phyloP scores from a whole-genome alignment of 371 early-diverging fungal species.

The Apophysomyces ossiformis region DNA sequence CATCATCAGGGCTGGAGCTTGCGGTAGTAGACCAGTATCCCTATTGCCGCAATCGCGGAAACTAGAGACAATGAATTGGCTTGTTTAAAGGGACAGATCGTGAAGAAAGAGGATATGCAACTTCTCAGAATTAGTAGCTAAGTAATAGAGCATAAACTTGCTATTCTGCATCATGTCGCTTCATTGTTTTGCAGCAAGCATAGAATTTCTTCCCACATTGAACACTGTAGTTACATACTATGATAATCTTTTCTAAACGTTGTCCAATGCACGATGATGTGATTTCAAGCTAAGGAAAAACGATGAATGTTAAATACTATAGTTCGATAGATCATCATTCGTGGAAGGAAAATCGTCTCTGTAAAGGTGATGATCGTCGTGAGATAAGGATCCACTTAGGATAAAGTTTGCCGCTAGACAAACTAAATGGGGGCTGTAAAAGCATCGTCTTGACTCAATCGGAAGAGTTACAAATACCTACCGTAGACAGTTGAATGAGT shows the following conservation, averaged over 20 bases:
- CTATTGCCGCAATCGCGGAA: not conserved
- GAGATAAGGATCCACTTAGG: not conserved
- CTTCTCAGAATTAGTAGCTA: not conserved
- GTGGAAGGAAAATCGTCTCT: no score
- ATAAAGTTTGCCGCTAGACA: conserved; percentile 1
- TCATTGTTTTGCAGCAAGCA: conserved; percentile 5
- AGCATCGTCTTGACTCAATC: not conserved
- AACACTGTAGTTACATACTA: not conserved
- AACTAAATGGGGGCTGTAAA: not conserved
- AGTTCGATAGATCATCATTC: no score
- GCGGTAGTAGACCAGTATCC: not conserved
- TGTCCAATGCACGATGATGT: conserved; percentile 5
- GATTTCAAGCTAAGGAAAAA: not conserved
- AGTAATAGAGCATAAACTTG: not conserved
- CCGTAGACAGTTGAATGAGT: not conserved
- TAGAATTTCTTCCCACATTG: not conserved
- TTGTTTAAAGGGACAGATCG: not conserved
- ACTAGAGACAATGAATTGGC: conserved; percentile 4
- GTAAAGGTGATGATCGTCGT: not conserved
- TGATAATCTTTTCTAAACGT: not conserved
- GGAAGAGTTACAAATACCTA: not conserved
- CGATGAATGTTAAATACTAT: not conserved
- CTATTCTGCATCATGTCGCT: not conserved
- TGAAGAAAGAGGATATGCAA: not conserved
- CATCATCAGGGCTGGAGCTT: conserved; percentile 5